phyloP scores from a whole-genome alignment of 306 rosid genomes.

The Rosa lucieae region DNA sequence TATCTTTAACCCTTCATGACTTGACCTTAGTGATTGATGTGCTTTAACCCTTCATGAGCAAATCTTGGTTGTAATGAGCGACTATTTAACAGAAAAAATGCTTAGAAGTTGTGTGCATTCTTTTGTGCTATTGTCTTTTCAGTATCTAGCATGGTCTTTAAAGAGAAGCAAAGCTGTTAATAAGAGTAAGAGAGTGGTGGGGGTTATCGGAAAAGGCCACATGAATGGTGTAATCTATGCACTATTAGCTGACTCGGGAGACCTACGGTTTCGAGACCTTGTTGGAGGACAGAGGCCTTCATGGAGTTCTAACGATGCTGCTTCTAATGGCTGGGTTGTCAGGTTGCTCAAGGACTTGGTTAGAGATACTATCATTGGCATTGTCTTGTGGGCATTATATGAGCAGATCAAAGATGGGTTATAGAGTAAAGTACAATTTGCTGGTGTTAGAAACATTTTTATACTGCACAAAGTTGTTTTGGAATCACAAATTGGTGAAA shows the following conservation, averaged over 20 bases:
- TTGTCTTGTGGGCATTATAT: slow-evolving; percentile 75
- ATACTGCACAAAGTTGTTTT: neutral
- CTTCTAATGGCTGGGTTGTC: slow-evolving; percentile 36
- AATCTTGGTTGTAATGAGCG: neutral
- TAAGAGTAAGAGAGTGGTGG: slow-evolving; percentile 75
- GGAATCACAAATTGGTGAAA: slow-evolving; percentile 7
- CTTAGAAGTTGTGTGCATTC: neutral
- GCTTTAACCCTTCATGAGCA: neutral
- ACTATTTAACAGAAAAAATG: neutral
- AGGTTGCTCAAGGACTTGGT: slow-evolving; percentile 51
- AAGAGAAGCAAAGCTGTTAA: slow-evolving; percentile 94
- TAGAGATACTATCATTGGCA: slow-evolving; percentile 67
- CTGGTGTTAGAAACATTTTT: neutral
- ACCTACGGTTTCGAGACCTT: slow-evolving; percentile 72
- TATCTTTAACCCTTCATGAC: neutral
- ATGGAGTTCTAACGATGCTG: slow-evolving; percentile 4
- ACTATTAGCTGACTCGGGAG: slow-evolving; percentile 59
- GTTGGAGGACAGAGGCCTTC: slow-evolving; percentile 54
- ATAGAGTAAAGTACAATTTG: neutral
- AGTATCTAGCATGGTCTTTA: slow-evolving; percentile 93
- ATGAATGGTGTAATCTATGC: slow-evolving; percentile 84
- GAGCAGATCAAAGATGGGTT: slow-evolving; percentile 42
- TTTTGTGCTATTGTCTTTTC: slow-evolving; percentile 21
- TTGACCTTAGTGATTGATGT: neutral
- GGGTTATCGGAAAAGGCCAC: slow-evolving; percentile 90